A percentile compares a stretch with the other conserved stretches of the same genome.
phyloP scores from a whole-genome alignment of 495 filamentous ascomycete species.

The Hypoxylon rickii region DNA sequence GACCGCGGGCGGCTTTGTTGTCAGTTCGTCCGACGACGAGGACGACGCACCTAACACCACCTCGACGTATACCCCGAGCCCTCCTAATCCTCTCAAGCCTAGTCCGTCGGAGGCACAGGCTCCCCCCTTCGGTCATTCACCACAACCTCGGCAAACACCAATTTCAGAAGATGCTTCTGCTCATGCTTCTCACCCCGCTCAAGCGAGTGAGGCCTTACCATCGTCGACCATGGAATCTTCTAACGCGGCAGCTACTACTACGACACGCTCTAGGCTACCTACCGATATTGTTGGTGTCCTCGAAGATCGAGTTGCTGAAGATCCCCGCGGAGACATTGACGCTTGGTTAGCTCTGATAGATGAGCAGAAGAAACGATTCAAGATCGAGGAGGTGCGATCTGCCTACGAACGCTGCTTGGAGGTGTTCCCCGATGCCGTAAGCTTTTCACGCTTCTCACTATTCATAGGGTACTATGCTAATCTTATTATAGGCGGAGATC shows the following conservation, averaged over 20 bases:
- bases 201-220: conserved; percentile 29
- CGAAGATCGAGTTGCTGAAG: conserved; percentile 87
- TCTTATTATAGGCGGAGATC: conserved; percentile 71
- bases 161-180: conserved; percentile 31
- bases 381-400: conserved; percentile 77
- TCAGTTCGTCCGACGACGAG: conserved; percentile 70
- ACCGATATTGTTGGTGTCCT: conserved; percentile 82
- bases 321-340: conserved; percentile 86
- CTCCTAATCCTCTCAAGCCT: conserved; percentile 22
- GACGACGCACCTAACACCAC: conserved; percentile 37
- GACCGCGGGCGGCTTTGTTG: conserved; percentile 79
- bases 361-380: conserved; percentile 80
- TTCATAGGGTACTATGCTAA: conserved; percentile 26
- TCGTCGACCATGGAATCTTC: conserved; percentile 14
- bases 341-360: conserved; percentile 87
- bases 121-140: conserved; percentile 23
- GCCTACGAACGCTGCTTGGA: conserved; percentile 85
- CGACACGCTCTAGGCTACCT: conserved; percentile 52
- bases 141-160: conserved; percentile 32
- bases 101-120: conserved; percentile 12
- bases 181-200: conserved; percentile 30
- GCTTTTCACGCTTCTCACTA: conserved; percentile 41
- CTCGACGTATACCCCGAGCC: conserved; percentile 1
- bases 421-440: conserved; percentile 87
- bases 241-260: conserved; percentile 16